These are phyloP conservation scores for Metarhizium humberi DNA, from an alignment of 2,329 filamentous ascomycete species.

Conservation along the genomic window DNA sequence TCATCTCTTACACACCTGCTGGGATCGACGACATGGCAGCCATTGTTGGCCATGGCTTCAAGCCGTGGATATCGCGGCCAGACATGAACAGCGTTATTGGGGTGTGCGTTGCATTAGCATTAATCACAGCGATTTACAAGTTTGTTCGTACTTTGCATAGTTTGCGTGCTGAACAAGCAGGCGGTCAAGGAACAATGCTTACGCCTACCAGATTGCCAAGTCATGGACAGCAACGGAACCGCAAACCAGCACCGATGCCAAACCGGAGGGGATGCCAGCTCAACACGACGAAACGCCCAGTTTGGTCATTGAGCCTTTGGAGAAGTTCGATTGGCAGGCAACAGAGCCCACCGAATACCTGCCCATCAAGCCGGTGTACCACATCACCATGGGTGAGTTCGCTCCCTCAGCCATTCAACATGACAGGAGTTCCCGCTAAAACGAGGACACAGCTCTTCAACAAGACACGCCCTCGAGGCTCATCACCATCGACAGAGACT, in stretches of 20 bases:
- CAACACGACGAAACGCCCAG: not conserved
- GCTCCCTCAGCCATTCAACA: not conserved
- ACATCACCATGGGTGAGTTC: conserved; percentile 43
- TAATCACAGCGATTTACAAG: not conserved
- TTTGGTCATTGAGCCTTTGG: conserved; percentile 13
- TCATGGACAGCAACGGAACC: not conserved
- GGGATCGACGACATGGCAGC: not conserved
- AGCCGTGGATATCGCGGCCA: not conserved
- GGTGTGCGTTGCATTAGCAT: not conserved
- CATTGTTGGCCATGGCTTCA: not conserved
- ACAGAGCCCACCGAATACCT: conserved; percentile 29
- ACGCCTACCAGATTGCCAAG: not conserved
- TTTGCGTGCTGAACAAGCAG: not conserved
- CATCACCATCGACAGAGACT: conserved; percentile 42
- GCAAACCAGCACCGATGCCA: not conserved
- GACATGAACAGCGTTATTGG: not conserved
- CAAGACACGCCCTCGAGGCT: conserved; percentile 36
- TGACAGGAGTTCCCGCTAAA: not conserved
- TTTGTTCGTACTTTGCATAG: not conserved
- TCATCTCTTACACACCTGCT: not conserved
- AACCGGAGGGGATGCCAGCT: not conserved
- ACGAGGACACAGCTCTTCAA: conserved; percentile 27
- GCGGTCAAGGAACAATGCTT: not conserved
- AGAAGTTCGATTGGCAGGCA: conserved; percentile 29
- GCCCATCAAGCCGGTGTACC: conserved; percentile 42